Percentiles rank a stretch among this genome's conserved stretches.
These are phyloP conservation scores for Grigorovia jiainica DNA, from an alignment of 805 yeast genomes.

Conservation along the genomic window DNA sequence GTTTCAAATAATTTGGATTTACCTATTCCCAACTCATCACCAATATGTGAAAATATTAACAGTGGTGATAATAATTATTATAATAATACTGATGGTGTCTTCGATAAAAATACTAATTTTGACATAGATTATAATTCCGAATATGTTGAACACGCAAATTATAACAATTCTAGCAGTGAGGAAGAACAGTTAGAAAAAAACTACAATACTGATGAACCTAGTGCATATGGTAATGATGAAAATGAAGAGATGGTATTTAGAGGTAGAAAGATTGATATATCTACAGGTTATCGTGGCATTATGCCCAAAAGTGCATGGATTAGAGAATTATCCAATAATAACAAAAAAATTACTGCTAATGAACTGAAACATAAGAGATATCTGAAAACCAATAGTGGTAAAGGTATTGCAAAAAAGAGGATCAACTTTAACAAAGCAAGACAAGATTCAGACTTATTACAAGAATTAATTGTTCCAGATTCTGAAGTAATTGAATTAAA, in stretches of 20 bases:
- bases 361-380: neutral
- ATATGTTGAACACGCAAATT: too few species aligned
- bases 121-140: too few species aligned
- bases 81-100: too few species aligned
- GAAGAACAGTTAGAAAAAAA: too few species aligned
- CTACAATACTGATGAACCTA: neutral
- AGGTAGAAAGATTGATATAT: constrained; percentile 21
- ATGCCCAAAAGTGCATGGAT: constrained; percentile 27
- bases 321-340: constrained; percentile 9
- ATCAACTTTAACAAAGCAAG: neutral
- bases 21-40: too few species aligned
- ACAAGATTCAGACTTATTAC: constrained; percentile 12
- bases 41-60: too few species aligned
- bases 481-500: constrained; percentile 4
- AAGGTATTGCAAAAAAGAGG: constrained; percentile 23
- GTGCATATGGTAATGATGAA: neutral
- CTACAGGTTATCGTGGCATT: constrained; percentile 26
- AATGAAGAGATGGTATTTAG: constrained; percentile 14
- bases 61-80: too few species aligned
- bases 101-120: too few species aligned
- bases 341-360: neutral
- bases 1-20: constrained; percentile 14
- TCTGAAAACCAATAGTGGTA: neutral
- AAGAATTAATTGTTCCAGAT: constrained; percentile 18
- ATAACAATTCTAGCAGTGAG: too few species aligned